Conservation (phyloP, 163 green algal genomes). For the Chlorella variabilis region DNA sequence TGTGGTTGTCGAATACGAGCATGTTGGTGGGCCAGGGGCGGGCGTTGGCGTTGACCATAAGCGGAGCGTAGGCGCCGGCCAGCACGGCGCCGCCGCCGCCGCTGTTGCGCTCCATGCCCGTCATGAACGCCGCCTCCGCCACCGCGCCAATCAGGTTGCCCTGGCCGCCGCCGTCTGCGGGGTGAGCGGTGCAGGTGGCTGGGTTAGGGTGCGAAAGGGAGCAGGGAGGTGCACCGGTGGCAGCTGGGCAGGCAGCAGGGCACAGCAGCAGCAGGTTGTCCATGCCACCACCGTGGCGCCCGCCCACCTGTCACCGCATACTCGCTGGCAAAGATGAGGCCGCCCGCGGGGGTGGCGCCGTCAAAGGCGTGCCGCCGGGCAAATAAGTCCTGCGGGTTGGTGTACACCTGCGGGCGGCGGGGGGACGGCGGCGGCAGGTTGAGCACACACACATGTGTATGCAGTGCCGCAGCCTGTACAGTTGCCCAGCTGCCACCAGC, state of each 20-base stretch:
- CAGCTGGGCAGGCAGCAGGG: neutral
- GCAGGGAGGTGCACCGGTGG: neutral
- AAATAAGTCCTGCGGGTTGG: slow-evolving; percentile 50
- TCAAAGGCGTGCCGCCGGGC: slow-evolving; percentile 36
- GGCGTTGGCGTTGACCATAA: slow-evolving; percentile 60
- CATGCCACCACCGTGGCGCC: neutral
- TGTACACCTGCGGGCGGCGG: slow-evolving; percentile 63
- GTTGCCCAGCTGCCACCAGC: no score
- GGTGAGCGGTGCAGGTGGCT: no score
- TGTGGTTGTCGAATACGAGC: slow-evolving; percentile 54
- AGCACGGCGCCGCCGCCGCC: slow-evolving; percentile 41
- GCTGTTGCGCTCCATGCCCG: slow-evolving; percentile 66
- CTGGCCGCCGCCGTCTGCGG: slow-evolving; percentile 29
- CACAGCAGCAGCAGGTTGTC: no score
- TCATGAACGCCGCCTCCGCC: slow-evolving; percentile 75
- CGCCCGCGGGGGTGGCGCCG: neutral
- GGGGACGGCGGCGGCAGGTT: no score
- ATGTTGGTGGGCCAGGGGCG: slow-evolving; percentile 51
- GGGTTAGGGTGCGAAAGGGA: neutral
- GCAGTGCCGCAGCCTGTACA: no score
- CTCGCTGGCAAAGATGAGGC: slow-evolving; percentile 58
- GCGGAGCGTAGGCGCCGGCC: slow-evolving; percentile 69
- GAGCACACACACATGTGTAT: no score
- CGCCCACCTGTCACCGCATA: slow-evolving; percentile 51
- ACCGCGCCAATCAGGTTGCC: slow-evolving; percentile 60